Conservation (phyloP, 1,284 basidiomycete species). For the Boletus sp. region DNA sequence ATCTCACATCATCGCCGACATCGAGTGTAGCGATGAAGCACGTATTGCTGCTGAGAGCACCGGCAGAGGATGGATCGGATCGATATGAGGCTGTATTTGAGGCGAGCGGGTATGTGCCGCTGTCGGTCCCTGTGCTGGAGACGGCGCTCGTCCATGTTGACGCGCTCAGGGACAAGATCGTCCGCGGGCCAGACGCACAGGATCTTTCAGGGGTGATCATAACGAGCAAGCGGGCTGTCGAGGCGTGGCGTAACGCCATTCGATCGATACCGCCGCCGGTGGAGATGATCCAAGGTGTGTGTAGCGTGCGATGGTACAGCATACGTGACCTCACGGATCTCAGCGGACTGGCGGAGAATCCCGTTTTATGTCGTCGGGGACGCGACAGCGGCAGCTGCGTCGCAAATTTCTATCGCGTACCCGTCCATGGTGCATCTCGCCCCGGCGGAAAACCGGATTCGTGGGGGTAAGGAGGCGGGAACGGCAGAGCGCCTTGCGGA, state of each 20-base stretch:
- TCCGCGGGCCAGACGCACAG: constrained; percentile 33
- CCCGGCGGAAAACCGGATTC: constrained; percentile 27
- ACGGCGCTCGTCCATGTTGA: constrained; percentile 51
- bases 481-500: constrained; percentile 61
- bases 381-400: constrained; percentile 50
- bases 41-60: constrained; percentile 55
- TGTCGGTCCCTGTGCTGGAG: constrained; percentile 65
- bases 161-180: constrained; percentile 43
- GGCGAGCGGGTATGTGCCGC: constrained; percentile 41
- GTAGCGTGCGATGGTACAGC: not conserved
- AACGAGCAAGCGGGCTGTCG: constrained; percentile 68
- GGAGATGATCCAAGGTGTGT: constrained; percentile 16
- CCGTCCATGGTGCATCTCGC: constrained; percentile 27
- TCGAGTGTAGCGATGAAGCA: constrained; percentile 20
- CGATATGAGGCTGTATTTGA: constrained; percentile 48
- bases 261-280: constrained; percentile 6
- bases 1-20: not conserved
- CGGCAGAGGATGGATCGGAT: constrained; percentile 43
- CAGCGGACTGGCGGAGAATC: constrained; percentile 44
- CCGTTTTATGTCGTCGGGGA: constrained; percentile 77
- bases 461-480: constrained; percentile 44
- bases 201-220: constrained; percentile 58
- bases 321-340: constrained; percentile 1
- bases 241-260: constrained; percentile 57
- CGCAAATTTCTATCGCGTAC: constrained; percentile 33